A percentile compares a stretch with the other conserved stretches of the same genome.
Conservation (phyloP, 768 basidiomycete species). For the Tephrocybe sp. region DNA sequence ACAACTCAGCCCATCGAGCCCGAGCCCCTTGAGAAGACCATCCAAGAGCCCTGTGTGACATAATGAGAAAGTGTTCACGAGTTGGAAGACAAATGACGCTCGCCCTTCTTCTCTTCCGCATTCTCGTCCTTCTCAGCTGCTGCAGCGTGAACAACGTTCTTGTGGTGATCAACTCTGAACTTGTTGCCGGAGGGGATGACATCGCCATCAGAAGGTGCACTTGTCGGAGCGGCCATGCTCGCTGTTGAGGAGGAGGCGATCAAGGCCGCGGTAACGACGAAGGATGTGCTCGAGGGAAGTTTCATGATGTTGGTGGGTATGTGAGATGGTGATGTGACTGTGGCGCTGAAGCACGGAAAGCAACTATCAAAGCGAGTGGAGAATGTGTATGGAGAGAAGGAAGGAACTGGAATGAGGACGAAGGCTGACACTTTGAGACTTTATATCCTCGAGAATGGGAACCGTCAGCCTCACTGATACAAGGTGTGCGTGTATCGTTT, state of each 20-base stretch:
- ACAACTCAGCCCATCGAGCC: background rate
- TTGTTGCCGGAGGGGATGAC: conserved; percentile 27
- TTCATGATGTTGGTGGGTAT: background rate
- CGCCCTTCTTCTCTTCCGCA: background rate
- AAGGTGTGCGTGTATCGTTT: too few relatives aligned
- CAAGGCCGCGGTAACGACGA: background rate
- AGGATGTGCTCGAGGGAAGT: background rate
- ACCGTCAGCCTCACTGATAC: too few relatives aligned
- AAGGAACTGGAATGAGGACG: background rate
- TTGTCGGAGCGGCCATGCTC: conserved; percentile 43
- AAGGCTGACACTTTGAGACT: background rate
- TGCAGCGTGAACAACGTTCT: background rate
- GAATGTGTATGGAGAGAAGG: background rate
- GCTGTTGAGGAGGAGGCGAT: conserved; percentile 32
- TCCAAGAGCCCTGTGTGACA: background rate
- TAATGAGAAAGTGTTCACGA: background rate
- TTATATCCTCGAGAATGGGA: too few relatives aligned
- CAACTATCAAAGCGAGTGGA: background rate
- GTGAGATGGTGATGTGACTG: background rate
- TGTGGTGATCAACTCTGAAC: conserved; percentile 12
- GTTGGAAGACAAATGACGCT: background rate
- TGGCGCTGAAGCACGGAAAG: background rate
- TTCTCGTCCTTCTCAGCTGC: conserved; percentile 3
- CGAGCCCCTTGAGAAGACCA: background rate
- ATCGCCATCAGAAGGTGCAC: conserved; percentile 27